A percentile compares a stretch with the other conserved stretches of the same genome.
phyloP scores from a whole-genome alignment of 768 basidiomycete genomes.

The Xanthoconium purpureum region DNA sequence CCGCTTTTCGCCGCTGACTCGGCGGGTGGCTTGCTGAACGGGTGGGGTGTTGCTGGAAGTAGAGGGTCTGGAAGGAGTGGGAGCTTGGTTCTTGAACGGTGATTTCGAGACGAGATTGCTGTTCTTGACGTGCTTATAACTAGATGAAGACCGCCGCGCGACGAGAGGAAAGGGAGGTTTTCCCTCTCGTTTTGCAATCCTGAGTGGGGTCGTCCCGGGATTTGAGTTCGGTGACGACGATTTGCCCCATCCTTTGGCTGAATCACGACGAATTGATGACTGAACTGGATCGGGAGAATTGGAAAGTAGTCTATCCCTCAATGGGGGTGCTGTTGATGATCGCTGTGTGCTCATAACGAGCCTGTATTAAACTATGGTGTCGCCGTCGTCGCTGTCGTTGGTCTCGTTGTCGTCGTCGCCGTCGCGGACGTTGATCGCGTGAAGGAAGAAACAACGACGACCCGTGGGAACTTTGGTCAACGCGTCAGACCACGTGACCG shows the following conservation, averaged over 20 bases:
- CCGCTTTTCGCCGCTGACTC: conserved; percentile 76
- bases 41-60: conserved; percentile 6
- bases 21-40: conserved; percentile 30
- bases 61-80: conserved; percentile 40
- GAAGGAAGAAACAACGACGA: conserved; percentile 14
- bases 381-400: conserved; percentile 21
- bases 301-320: conserved; percentile 58
- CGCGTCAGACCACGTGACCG: conserved; percentile 33
- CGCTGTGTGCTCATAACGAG: conserved; percentile 29
- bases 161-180: conserved; percentile 46
- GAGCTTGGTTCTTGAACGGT: conserved; percentile 71
- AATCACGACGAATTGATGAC: conserved; percentile 59
- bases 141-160: conserved; percentile 70
- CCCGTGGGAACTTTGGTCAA: conserved; percentile 28
- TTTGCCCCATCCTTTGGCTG: conserved; percentile 61
- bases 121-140: conserved; percentile 73
- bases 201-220: conserved; percentile 55
- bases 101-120: conserved; percentile 84
- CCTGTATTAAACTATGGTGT: not conserved
- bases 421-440: conserved; percentile 11
- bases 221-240: conserved; percentile 35
- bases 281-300: conserved; percentile 65
- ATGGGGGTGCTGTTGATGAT: conserved; percentile 39
- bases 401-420: conserved; percentile 17
- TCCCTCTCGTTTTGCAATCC: conserved; percentile 70